Conservation (phyloP, 331 rosid genomes). For the Arachis monticola region DNA sequence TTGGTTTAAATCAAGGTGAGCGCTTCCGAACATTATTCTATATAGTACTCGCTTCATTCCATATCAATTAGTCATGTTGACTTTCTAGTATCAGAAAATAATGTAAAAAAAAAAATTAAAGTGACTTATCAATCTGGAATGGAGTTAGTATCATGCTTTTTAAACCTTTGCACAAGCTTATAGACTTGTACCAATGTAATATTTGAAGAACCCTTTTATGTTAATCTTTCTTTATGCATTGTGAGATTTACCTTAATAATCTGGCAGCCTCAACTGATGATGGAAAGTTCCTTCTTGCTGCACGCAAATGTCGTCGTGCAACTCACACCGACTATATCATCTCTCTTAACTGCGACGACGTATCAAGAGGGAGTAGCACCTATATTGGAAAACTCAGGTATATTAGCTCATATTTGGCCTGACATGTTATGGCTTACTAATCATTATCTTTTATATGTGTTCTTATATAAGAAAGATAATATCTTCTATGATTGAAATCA, state of each 20-base stretch:
- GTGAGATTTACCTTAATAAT: constrained; percentile 26
- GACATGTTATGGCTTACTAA: constrained; percentile 12
- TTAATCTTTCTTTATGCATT: constrained; percentile 34
- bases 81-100: too few species aligned
- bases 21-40: constrained; percentile 29
- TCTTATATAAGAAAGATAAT: not conserved
- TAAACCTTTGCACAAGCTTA: constrained; percentile 17
- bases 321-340: constrained; percentile 80
- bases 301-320: constrained; percentile 71
- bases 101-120: too few species aligned
- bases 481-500: constrained; percentile 28
- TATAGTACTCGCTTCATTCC: not conserved
- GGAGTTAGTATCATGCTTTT: constrained; percentile 6
- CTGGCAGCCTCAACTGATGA: constrained; percentile 73
- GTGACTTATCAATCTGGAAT: too few species aligned
- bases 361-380: constrained; percentile 79
- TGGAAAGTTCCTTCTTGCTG: constrained; percentile 90
- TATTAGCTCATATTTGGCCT: constrained; percentile 30
- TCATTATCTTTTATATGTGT: constrained; percentile 15
- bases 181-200: not conserved
- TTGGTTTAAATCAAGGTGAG: constrained; percentile 70
- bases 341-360: constrained; percentile 63
- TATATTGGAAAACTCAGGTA: constrained; percentile 88
- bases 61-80: too few species aligned
- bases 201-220: constrained; percentile 22